phyloP scores from a whole-genome alignment of 257 asterid genomes.

The Osmanthus fragrans region DNA sequence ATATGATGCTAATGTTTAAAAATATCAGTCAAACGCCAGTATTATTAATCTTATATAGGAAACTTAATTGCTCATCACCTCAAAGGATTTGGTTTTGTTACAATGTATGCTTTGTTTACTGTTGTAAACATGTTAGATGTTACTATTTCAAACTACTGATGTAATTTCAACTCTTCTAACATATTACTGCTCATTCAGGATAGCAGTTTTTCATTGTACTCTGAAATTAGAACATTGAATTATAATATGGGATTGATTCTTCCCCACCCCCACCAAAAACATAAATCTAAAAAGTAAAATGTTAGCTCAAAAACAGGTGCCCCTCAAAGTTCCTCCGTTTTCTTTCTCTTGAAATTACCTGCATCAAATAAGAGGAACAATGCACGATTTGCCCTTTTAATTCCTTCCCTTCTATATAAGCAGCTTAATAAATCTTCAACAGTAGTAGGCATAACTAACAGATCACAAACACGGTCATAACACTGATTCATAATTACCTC shows the following conservation, averaged over 20 bases:
- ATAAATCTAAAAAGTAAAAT: not conserved
- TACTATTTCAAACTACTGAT: not conserved
- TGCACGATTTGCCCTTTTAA: too few species aligned
- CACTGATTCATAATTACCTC: not conserved
- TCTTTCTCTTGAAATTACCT: not conserved
- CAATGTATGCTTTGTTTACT: slow-evolving; percentile 6
- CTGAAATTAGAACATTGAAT: not conserved
- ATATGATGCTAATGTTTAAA: not conserved
- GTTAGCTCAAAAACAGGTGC: not conserved
- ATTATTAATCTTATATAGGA: slow-evolving; percentile 1
- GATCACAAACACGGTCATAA: not conserved
- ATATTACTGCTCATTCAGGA: not conserved
- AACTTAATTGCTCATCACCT: not conserved
- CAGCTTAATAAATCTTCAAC: not conserved
- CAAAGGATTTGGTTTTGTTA: not conserved
- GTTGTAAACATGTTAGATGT: not conserved
- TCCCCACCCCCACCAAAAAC: not conserved
- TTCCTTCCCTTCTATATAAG: not conserved
- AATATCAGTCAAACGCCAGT: not conserved
- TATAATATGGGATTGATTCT: not conserved
- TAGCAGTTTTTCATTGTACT: not conserved
- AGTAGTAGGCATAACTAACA: not conserved
- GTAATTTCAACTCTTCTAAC: not conserved
- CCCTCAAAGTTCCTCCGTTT: not conserved
- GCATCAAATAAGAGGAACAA: not conserved